Conservation (phyloP, 192 early-diverging fungal genomes). For the Coemansia sp. region DNA sequence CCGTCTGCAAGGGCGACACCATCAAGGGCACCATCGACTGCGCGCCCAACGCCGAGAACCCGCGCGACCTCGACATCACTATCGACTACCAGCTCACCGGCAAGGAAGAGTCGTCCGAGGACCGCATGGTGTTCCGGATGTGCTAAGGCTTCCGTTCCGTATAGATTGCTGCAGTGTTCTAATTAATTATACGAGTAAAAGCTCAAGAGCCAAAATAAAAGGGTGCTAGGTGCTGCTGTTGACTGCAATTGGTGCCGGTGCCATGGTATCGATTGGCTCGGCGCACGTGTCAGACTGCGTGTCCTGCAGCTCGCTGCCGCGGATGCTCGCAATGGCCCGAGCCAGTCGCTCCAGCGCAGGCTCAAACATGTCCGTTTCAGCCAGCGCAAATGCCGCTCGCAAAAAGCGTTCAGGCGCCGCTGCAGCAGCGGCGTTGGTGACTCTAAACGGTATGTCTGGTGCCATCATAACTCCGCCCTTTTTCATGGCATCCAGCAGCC, state of each 20-base stretch:
- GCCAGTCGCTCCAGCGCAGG: conserved; percentile 46
- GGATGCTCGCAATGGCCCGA: conserved; percentile 26
- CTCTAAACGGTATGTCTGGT: conserved; percentile 42
- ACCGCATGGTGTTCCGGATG: conserved; percentile 71
- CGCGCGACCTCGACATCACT: conserved; percentile 89
- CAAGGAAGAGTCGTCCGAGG: conserved; percentile 52
- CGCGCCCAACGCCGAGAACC: conserved; percentile 79
- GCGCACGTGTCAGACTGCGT: neutral
- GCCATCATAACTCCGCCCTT: conserved; percentile 56
- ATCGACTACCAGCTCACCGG: conserved; percentile 72
- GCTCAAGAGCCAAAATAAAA: neutral
- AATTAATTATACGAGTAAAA: neutral
- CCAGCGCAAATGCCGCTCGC: conserved; percentile 49
- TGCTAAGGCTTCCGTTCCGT: conserved; percentile 24
- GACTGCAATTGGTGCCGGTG: conserved; percentile 1
- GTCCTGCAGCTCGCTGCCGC: neutral
- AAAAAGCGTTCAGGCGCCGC: conserved; percentile 24
- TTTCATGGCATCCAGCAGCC: conserved; percentile 44
- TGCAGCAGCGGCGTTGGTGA: conserved; percentile 5
- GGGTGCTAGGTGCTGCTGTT: conserved; percentile 5
- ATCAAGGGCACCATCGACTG: conserved; percentile 69
- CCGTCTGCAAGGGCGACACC: conserved; percentile 70
- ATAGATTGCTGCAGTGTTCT: neutral
- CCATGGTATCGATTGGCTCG: neutral
- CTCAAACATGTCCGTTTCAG: conserved; percentile 50